Conservation (phyloP, 2,329 filamentous ascomycete genomes). For the Colletotrichum lindemuthianum region DNA sequence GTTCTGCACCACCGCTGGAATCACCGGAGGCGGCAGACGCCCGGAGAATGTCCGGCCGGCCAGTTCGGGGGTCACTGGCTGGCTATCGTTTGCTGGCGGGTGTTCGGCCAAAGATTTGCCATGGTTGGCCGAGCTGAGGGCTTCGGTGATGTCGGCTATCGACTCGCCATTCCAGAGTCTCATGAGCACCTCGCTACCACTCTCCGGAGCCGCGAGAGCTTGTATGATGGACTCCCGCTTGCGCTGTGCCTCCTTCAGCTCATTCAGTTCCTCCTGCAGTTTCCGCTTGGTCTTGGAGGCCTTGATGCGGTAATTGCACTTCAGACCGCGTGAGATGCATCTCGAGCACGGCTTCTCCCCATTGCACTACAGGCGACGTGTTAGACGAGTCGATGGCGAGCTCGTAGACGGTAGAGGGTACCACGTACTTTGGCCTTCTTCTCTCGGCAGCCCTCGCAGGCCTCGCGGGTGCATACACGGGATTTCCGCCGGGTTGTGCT, state of each 20-base stretch:
- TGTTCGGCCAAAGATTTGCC: not conserved
- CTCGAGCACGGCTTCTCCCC: conserved; percentile 20
- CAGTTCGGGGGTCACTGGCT: no score
- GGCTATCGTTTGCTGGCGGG: not conserved
- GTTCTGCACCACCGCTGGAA: no score
- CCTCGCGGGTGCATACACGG: not conserved
- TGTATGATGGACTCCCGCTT: conserved; percentile 1
- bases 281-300: conserved; percentile 9
- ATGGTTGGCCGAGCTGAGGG: not conserved
- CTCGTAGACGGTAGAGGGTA: no score
- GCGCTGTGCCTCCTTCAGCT: not conserved
- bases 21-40: no score
- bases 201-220: not conserved
- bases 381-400: not conserved
- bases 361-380: conserved; percentile 7
- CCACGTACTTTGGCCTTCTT: conserved; percentile 11
- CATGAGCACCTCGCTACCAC: not conserved
- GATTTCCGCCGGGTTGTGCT: not conserved
- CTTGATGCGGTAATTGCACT: conserved; percentile 19
- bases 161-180: not conserved
- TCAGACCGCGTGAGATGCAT: not conserved
- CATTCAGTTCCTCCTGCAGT: not conserved
- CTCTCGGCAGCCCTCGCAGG: conserved; percentile 8
- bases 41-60: no score
- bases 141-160: not conserved